Conservation (phyloP, 352 stramenopile genomes). For the Phytopythium kandeliae region DNA sequence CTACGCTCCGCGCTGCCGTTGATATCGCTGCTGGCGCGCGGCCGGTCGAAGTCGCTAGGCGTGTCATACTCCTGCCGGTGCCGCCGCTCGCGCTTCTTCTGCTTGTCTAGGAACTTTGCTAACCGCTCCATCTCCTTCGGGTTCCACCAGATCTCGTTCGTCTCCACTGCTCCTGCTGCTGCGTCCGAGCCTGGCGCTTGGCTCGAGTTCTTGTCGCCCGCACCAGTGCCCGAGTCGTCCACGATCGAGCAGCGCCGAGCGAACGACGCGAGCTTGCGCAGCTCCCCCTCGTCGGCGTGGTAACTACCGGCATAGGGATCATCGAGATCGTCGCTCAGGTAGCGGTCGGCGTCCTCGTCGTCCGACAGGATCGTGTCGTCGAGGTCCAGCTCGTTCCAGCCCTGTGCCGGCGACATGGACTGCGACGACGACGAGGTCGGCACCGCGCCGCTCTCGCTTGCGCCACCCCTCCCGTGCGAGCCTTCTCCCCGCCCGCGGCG, state of each 20-base stretch:
- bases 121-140: constrained; percentile 28
- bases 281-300: constrained; percentile 3
- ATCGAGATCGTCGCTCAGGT: background rate
- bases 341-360: background rate
- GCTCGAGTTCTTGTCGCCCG: constrained; percentile 8
- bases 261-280: constrained; percentile 24
- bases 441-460: background rate
- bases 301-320: background rate
- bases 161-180: background rate
- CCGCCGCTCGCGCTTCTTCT: constrained; percentile 14
- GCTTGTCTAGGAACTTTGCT: constrained; percentile 16
- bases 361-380: constrained; percentile 8
- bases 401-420: constrained; percentile 1
- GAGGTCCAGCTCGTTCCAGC: constrained; percentile 5
- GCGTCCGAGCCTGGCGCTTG: constrained; percentile 2
- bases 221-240: background rate
- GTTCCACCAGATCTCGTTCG: constrained; percentile 27
- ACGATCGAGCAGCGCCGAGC: constrained; percentile 13
- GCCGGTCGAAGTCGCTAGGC: constrained; percentile 3
- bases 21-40: constrained; percentile 4
- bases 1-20: background rate
- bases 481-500: background rate
- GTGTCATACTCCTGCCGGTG: constrained; percentile 9
- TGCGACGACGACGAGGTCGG: constrained; percentile 1
- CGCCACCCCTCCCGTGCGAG: background rate